Evolutionary conservation across 108 stramenopile genomes (phyloP).

Genomic region (Seminavis robusta): DNA sequence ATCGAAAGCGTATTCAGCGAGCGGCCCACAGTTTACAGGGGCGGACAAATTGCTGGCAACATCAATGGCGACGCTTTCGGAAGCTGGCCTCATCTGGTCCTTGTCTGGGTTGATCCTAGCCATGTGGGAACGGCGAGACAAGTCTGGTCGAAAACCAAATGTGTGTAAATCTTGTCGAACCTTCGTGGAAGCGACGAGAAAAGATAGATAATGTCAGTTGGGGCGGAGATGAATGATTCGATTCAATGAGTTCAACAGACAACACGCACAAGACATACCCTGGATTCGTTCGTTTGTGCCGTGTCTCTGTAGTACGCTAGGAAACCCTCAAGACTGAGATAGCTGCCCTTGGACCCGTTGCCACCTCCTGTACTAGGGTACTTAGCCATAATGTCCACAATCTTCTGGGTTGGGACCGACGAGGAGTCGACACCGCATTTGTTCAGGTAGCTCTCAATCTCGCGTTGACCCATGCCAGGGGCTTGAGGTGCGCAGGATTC

Average conservation of each 20-base stretch:
- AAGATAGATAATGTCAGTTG: conserved; percentile 2
- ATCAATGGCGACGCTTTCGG: conserved; percentile 74
- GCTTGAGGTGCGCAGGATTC: conserved; percentile 51
- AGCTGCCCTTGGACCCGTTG: conserved; percentile 12
- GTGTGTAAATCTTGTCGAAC: conserved; percentile 60
- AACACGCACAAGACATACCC: conserved; percentile 31
- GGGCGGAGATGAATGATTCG: background rate
- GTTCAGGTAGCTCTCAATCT: conserved; percentile 68
- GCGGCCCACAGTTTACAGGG: conserved; percentile 19
- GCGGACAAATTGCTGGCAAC: conserved; percentile 21
- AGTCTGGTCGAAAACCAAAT: conserved; percentile 82
- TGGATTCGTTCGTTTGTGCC: conserved; percentile 51
- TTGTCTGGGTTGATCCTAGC: conserved; percentile 11
- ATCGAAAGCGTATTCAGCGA: conserved; percentile 45
- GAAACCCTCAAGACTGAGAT: conserved; percentile 81
- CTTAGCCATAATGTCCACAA: conserved; percentile 74
- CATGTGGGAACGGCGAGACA: conserved; percentile 47
- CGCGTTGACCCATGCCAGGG: conserved; percentile 61
- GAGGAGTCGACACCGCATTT: conserved; percentile 57
- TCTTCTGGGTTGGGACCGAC: conserved; percentile 58
- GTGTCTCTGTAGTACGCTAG: conserved; percentile 83
- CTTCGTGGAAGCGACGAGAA: conserved; percentile 13
- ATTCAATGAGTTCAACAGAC: background rate
- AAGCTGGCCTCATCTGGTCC: conserved; percentile 10
- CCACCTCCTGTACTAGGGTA: conserved; percentile 37